Conservation (phyloP, 768 basidiomycete species). For the Cyclocybe cylindracea region DNA sequence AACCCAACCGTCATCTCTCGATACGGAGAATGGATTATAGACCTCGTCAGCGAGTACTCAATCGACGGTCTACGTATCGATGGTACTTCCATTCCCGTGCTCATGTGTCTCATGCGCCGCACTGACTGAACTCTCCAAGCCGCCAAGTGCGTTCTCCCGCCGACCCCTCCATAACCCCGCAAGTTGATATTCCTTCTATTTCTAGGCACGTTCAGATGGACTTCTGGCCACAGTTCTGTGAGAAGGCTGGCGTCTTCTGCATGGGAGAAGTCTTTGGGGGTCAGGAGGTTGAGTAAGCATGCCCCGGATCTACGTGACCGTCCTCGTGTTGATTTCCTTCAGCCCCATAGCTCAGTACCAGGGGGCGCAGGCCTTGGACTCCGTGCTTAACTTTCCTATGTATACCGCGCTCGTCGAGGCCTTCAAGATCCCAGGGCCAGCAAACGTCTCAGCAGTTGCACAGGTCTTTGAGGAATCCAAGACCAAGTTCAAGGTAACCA, state of each 20-base stretch:
- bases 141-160: slow-evolving; percentile 36
- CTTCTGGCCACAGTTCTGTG: slow-evolving; percentile 80
- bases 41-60: slow-evolving; percentile 66
- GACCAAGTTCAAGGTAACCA: slow-evolving; percentile 46
- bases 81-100: slow-evolving; percentile 32
- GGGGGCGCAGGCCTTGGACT: slow-evolving; percentile 61
- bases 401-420: slow-evolving; percentile 63
- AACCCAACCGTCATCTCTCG: slow-evolving; percentile 59
- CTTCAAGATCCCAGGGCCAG: slow-evolving; percentile 70
- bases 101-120: slow-evolving; percentile 21
- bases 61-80: slow-evolving; percentile 92
- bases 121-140: slow-evolving; percentile 36
- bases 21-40: slow-evolving; percentile 70
- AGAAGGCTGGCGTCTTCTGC: slow-evolving; percentile 80
- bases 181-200: slow-evolving; percentile 13
- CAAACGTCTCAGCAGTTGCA: slow-evolving; percentile 59
- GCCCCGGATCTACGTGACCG: background rate
- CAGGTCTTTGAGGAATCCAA: slow-evolving; percentile 55
- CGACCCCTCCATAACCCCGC: slow-evolving; percentile 4
- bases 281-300: slow-evolving; percentile 47
- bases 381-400: slow-evolving; percentile 72
- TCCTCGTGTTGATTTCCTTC: slow-evolving; percentile 2
- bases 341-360: slow-evolving; percentile 63
- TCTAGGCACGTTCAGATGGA: slow-evolving; percentile 66
- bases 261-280: slow-evolving; percentile 79